Percentiles rank a stretch among this genome's conserved stretches.
Evolutionary conservation across 441 rosid genomes (phyloP).

Genomic region (Syzygium malaccense): DNA sequence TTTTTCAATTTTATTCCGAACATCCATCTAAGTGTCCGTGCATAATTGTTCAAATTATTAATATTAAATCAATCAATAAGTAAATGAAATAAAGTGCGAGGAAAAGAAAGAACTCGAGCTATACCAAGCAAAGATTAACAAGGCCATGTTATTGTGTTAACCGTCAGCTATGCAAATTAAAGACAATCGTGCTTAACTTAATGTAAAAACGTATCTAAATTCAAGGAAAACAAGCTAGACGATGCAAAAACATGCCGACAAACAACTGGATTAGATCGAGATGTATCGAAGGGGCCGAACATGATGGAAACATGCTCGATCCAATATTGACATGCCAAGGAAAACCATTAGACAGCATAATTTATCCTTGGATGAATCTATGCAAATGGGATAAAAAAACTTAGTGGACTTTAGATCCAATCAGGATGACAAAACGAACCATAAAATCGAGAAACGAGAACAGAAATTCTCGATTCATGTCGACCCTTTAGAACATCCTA

Average conservation of each 20-base stretch:
- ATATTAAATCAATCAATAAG: not conserved
- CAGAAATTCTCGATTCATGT: too few species aligned
- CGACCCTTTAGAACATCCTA: too few species aligned
- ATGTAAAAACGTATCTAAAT: rapidly evolving
- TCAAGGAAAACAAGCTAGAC: not conserved
- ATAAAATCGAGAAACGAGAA: too few species aligned
- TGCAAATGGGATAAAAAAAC: not conserved
- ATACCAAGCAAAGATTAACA: not conserved
- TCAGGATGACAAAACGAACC: too few species aligned
- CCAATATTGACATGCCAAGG: not conserved
- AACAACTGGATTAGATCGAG: rapidly evolving
- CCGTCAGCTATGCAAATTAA: too few species aligned
- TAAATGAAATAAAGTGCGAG: not conserved
- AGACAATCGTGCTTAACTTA: not conserved
- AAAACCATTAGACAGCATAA: rapidly evolving
- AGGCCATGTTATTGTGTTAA: too few species aligned
- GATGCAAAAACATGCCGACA: not conserved
- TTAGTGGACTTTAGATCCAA: not conserved
- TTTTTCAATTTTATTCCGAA: too few species aligned
- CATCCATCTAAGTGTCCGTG: not conserved
- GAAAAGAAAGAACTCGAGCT: not conserved
- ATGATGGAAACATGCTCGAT: not conserved
- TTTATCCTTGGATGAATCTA: not conserved
- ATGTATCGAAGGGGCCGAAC: not conserved
- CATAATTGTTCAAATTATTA: not conserved